phyloP scores from a whole-genome alignment of 2,329 filamentous ascomycete genomes.

The Ophiostoma sp. region DNA sequence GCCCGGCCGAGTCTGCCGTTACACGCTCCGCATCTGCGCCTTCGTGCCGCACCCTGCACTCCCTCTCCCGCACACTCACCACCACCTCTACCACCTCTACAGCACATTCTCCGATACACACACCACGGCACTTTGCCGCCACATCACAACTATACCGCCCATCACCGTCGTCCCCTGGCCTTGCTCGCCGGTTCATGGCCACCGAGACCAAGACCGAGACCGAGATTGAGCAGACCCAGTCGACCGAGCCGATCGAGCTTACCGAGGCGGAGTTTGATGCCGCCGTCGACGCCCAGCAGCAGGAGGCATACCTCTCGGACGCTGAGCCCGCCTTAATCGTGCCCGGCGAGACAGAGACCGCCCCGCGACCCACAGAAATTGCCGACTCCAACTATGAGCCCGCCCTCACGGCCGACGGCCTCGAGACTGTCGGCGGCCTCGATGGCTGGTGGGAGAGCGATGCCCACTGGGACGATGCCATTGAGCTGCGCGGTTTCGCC shows the following conservation, averaged over 20 bases:
- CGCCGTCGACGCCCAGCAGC: neutral
- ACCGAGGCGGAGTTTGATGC: conserved; percentile 13
- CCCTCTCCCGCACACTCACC: neutral
- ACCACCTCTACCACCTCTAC: neutral
- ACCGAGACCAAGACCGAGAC: neutral
- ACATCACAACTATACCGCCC: neutral
- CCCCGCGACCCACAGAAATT: conserved; percentile 32
- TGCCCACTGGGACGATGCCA: conserved; percentile 48
- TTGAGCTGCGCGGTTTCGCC: conserved; percentile 43
- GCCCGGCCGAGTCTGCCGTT: neutral
- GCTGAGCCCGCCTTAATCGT: conserved; percentile 28
- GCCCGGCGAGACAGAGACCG: conserved; percentile 29
- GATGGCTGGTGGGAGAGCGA: conserved; percentile 50
- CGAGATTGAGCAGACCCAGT: neutral
- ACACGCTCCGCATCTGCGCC: neutral
- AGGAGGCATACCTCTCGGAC: neutral
- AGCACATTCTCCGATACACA: conserved; percentile 4
- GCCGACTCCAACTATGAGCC: conserved; percentile 42
- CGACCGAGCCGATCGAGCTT: conserved; percentile 13
- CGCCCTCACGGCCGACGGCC: conserved; percentile 41
- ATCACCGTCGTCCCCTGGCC: neutral
- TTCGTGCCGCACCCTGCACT: neutral
- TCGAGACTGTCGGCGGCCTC: conserved; percentile 46
- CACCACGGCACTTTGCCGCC: neutral
- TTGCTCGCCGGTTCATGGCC: neutral